Evolutionary conservation across 2,329 filamentous ascomycete genomes (phyloP).

Genomic region (Elsinoe fawcettii): DNA sequence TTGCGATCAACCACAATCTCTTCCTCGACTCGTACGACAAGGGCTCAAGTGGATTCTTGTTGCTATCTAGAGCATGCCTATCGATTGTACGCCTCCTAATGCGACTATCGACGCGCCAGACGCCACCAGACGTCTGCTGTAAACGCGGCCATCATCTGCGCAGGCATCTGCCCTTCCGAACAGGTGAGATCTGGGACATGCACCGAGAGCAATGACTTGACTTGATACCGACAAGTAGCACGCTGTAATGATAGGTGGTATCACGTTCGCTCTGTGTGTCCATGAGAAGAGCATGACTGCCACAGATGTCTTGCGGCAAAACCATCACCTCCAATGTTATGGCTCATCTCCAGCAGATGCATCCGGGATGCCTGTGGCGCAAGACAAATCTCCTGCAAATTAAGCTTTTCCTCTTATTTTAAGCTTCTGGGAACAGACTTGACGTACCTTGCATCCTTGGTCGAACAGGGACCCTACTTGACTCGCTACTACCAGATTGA

Average conservation of each 20-base stretch:
- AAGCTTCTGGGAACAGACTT: not conserved
- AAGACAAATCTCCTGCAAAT: not conserved
- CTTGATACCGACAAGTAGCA: no score
- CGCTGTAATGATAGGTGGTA: no score
- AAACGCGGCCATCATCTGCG: not conserved
- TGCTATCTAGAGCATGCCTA: not conserved
- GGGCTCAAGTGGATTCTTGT: not conserved
- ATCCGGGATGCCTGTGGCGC: no score
- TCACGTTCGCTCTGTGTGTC: no score
- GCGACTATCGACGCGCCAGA: constrained; percentile 1
- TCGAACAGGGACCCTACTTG: not conserved
- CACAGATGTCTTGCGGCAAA: no score
- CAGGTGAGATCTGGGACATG: no score
- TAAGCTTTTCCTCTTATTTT: not conserved
- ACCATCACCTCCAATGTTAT: no score
- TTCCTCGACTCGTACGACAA: not conserved
- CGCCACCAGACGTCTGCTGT: not conserved
- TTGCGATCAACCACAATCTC: not conserved
- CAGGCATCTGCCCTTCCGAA: not conserved
- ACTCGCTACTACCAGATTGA: not conserved
- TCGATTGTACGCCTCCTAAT: not conserved
- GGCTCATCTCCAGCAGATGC: no score
- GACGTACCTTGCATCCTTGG: not conserved
- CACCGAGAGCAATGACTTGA: no score
- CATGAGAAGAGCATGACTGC: no score